Evolutionary conservation across 306 rosid species (phyloP).

Genomic region (Prunus mira): DNA sequence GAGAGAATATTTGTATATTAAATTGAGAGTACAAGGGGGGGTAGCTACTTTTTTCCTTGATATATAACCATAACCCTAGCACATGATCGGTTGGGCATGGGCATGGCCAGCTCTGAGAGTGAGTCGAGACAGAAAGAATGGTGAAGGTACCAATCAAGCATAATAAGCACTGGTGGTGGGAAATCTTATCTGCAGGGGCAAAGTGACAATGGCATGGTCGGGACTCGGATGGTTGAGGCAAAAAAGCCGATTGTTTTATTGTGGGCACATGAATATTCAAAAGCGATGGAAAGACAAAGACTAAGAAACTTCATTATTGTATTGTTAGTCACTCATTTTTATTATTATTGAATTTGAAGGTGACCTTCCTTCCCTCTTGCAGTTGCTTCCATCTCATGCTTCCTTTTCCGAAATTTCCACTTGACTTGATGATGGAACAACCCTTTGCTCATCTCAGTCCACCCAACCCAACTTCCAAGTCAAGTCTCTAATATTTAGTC

Average conservation of each 20-base stretch:
- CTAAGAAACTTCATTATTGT: slow-evolving; percentile 6
- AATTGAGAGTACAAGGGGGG: not conserved
- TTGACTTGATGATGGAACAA: slow-evolving; percentile 35
- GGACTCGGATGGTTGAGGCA: not conserved
- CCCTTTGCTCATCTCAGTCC: not conserved
- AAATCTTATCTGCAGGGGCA: not conserved
- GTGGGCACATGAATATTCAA: not conserved
- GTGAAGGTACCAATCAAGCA: not conserved
- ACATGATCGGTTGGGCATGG: not conserved
- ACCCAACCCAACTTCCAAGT: too few species aligned
- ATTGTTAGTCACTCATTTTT: not conserved
- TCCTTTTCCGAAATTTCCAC: slow-evolving; percentile 10
- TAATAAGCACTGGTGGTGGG: not conserved
- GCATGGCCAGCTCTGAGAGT: not conserved
- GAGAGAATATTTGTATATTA: too few species aligned
- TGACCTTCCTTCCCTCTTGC: slow-evolving; percentile 43
- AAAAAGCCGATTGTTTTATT: not conserved
- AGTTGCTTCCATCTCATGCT: slow-evolving; percentile 22
- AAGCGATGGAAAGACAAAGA: not conserved
- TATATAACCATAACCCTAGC: not conserved
- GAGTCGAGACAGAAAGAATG: not conserved
- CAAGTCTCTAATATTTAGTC: not conserved
- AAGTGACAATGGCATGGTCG: not conserved
- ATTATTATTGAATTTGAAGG: slow-evolving; percentile 24
- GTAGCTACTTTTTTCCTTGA: not conserved